Evolutionary conservation across 495 filamentous ascomycete species (phyloP).

Genomic region (Penicillium desertorum): DNA sequence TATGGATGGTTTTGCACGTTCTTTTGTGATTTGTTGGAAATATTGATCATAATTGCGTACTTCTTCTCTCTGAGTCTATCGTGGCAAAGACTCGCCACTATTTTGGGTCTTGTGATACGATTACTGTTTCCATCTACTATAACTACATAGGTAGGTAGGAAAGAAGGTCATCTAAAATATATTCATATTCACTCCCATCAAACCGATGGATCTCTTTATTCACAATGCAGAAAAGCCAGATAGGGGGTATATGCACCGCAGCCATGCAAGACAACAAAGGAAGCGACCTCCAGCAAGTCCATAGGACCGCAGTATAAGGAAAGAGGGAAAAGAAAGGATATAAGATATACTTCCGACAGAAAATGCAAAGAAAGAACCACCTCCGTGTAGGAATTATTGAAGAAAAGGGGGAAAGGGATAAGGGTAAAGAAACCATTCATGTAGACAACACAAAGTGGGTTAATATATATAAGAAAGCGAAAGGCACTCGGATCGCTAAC

Average conservation of each 20-base stretch:
- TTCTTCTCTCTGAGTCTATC: neutral
- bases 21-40: neutral
- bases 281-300: conserved; percentile 27
- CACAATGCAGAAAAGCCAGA: conserved; percentile 40
- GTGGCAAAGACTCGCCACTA: conserved; percentile 4
- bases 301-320: neutral
- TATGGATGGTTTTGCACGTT: neutral
- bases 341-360: conserved; percentile 18
- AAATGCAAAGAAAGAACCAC: conserved; percentile 29
- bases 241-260: conserved; percentile 43
- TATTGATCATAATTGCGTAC: neutral
- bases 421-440: conserved; percentile 19
- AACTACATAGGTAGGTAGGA: too few species aligned
- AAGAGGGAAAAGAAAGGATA: conserved; percentile 13
- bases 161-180: conserved; percentile 3
- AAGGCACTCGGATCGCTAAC: conserved; percentile 25
- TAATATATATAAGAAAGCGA: conserved; percentile 30
- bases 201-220: conserved; percentile 22
- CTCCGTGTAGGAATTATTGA: conserved; percentile 22
- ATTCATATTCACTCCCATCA: conserved; percentile 16
- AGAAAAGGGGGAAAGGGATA: conserved; percentile 22
- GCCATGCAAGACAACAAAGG: conserved; percentile 38
- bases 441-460: conserved; percentile 23
- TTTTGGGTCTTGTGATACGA: neutral
- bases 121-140: neutral